Evolutionary conservation across 1,284 basidiomycete genomes (phyloP), one percentile per base, ranked within the genome.

Genomic region (Rhodotorula sp.): DNA sequence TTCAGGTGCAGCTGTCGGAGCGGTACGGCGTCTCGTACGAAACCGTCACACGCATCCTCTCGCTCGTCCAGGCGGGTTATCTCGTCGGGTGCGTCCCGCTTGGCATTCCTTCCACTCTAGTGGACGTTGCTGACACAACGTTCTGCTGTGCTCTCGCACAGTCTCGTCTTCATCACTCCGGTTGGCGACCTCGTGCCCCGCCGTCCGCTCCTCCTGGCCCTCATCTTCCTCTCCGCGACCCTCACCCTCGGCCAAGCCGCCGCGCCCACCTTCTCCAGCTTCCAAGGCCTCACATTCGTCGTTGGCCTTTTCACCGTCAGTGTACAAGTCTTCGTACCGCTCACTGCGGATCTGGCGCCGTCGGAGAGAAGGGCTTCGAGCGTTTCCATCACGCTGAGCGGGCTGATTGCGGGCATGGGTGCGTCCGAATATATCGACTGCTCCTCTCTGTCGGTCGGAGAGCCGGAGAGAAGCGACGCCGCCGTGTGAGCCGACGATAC

Each of bases 271-370:
- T 80, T 87, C 22, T 77, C 76, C 15, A 83, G 83, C 54, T 87
- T 89, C 76, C 83, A 87, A 74, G 82, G 78, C 0, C 75, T 89
- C 9, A 84, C 83, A 2, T 71, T 71, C 51, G 54, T 71, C 34
- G 48, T 51, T 16, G 69, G 69, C 4, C 18, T 68, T 10, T 48
- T 47, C 51, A 60, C 75, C 10, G 73, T 77, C 22, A 77, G 77
- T 0, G 78, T 80, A 16, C 80, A 81, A 64, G 77, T 83, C 63
- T 83, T 88, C 64, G 82, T 88, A 48, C 87, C 88, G 0, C 83
- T 88, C 61, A 86, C 87, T 9, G 88, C 84, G 10, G 87, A 88
- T 78, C 81, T 90, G 13, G 88, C 88, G 1, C 84, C 87, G 6
- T 84, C 86, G 2, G 81, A 86, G 59, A 84, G 83, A 28, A 83